phyloP scores from a whole-genome alignment of 2,329 filamentous ascomycete genomes.

The Aspergillus niger region DNA sequence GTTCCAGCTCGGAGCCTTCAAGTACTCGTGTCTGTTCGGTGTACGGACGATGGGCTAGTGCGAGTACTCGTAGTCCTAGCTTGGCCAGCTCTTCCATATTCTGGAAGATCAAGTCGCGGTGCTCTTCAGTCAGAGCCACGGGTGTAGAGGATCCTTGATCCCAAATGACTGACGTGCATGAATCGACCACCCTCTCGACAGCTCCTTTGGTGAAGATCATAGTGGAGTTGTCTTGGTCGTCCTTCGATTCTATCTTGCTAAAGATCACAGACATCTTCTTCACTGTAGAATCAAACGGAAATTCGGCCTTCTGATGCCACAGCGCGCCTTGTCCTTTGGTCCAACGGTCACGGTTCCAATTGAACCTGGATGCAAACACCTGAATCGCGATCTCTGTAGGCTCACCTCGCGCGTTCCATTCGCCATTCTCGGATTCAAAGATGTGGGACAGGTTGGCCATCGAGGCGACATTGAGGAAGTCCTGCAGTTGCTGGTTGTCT shows the following conservation, averaged over 20 bases:
- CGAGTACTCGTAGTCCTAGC: constrained; percentile 69
- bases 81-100: constrained; percentile 70
- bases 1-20: too few relatives aligned
- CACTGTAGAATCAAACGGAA: constrained; percentile 72
- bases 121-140: constrained; percentile 54
- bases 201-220: constrained; percentile 54
- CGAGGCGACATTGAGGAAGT: constrained; percentile 64
- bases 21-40: too few relatives aligned
- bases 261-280: constrained; percentile 79
- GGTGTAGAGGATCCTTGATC: constrained; percentile 37
- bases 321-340: constrained; percentile 52
- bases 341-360: constrained; percentile 60
- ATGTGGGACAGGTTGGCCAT: constrained; percentile 68
- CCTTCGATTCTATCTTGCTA: constrained; percentile 14
- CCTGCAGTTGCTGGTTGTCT: constrained; percentile 43
- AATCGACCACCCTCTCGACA: constrained; percentile 67
- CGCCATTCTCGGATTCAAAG: constrained; percentile 48
- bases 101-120: constrained; percentile 59
- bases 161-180: constrained; percentile 58
- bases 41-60: constrained; percentile 54
- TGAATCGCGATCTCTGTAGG: constrained; percentile 75
- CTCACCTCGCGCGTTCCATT: constrained; percentile 67
- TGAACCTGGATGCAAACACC: constrained; percentile 70
- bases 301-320: constrained; percentile 66
- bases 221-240: constrained; percentile 15